Evolutionary conservation across 257 asterid species (phyloP).

Genomic region (Phtheirospermum japonicum): DNA sequence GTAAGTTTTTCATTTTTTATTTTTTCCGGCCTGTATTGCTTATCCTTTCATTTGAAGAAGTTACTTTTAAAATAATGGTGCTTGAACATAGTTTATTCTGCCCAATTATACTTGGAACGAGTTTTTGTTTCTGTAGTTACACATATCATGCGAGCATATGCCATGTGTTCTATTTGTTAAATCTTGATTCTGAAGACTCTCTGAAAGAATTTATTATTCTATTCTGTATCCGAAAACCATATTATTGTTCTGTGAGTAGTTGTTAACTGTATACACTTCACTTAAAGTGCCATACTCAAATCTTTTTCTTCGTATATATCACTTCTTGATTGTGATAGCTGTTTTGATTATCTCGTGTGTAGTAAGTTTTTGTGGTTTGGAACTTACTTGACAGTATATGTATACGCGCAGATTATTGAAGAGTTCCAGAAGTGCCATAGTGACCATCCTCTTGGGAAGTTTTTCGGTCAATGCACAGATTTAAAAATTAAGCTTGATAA

Average conservation of each 20-base stretch:
- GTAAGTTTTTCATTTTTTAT: constrained; percentile 38
- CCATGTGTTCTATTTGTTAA: not conserved
- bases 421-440: constrained; percentile 68
- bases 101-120: no score
- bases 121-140: not conserved
- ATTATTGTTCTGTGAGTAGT: no score
- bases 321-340: no score
- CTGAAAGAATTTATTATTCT: not conserved
- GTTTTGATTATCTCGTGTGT: no score
- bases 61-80: no score
- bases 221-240: no score
- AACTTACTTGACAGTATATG: not conserved
- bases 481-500: constrained; percentile 65
- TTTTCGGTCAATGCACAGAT: constrained; percentile 70
- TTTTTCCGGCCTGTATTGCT: not conserved
- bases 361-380: no score
- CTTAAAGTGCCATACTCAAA: no score
- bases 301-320: no score
- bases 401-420: constrained; percentile 56
- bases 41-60: not conserved
- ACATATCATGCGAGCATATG: not conserved
- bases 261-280: no score
- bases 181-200: not conserved
- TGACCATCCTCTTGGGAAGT: constrained; percentile 77
- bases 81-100: not conserved